A percentile compares a stretch with the other conserved stretches of the same genome.
Evolutionary conservation across 2,329 filamentous ascomycete genomes (phyloP).

Genomic region (Penicillium palitans): DNA sequence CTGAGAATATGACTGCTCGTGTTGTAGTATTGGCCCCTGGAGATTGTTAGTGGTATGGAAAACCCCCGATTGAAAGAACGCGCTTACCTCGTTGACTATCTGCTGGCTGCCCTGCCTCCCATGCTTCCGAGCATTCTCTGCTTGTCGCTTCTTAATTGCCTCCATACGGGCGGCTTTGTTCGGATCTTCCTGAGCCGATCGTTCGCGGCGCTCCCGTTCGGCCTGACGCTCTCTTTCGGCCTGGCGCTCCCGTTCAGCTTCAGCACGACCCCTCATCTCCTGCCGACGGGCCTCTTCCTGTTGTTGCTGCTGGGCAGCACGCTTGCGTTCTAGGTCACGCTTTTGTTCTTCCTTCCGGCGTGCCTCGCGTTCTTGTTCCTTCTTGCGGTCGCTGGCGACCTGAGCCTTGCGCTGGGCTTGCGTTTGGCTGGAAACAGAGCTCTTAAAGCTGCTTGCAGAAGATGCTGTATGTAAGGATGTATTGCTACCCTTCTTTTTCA

Average conservation of each 20-base stretch:
- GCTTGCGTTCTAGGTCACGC: constrained; percentile 75
- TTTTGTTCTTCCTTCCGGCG: constrained; percentile 80
- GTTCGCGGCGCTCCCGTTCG: constrained; percentile 48
- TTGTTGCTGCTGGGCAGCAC: constrained; percentile 54
- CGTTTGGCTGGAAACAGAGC: constrained; percentile 58
- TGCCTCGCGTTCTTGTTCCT: constrained; percentile 70
- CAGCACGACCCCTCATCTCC: constrained; percentile 61
- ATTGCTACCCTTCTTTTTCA: constrained; percentile 67
- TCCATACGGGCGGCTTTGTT: constrained; percentile 68
- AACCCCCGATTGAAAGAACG: not conserved
- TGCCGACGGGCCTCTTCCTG: constrained; percentile 64
- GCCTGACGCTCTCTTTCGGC: constrained; percentile 27
- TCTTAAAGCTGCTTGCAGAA: constrained; percentile 62
- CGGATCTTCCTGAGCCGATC: constrained; percentile 56
- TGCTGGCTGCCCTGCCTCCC: constrained; percentile 48
- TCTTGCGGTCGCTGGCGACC: constrained; percentile 75
- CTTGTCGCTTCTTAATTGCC: constrained; percentile 54
- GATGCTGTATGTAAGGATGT: constrained; percentile 59
- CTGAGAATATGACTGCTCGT: constrained; percentile 32
- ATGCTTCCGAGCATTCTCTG: constrained; percentile 49
- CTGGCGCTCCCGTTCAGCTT: constrained; percentile 48
- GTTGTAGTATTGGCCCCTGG: constrained; percentile 29
- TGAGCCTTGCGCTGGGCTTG: constrained; percentile 70
- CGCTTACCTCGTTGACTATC: constrained; percentile 40
- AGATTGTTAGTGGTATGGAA: constrained; percentile 7